Base-by-base conservation (phyloP, 805 yeast genomes). In the Candida ficus region DNA sequence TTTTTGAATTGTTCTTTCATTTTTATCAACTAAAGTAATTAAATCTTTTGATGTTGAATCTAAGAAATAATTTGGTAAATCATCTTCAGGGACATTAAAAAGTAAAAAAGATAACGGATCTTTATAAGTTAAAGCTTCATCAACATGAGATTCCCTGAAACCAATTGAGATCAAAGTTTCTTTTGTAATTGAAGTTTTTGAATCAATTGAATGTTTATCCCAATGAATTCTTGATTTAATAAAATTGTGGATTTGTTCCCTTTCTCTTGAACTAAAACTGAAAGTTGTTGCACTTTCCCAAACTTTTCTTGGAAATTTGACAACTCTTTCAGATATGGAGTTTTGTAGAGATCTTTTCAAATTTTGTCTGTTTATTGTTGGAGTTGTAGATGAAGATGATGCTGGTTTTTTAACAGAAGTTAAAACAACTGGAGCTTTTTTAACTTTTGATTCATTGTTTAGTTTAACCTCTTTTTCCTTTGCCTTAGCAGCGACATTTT, bases 11-110 rank as follows among this genome's bases (percentile, higher is more conserved):
- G 75, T 64, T 26, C 72, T 62, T 45, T 74, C 83, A 31, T 83
- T 66, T 39, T 73, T 70, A 19, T 79, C 72, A 35, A 73, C 75
- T 17, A 56, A 39, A 1, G 52, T 52, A 19, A 56, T 38, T 0
- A 82, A 67, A 49, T 80, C 88, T 33, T 70, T 71, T 18, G 71
- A 70, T 30, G 75, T 63, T 45, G 80, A 78, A 14, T 72, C 69
- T 4, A 50, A 16, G 52, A 84, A 84, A 35, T 69, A 65, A 0
- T 63, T 49, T 0, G 99, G 99, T 25, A 91, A 65, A 53, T 91
- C 99, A 56, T 90, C 98, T 47, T 93, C 97, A 0, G 98, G 98
- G 4, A 91, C 76, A 54, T 91, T 93, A 49, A 90, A 80, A 10
- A 91, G 62, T 16, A 91, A 70, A 67, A 63, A 67, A 0, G 71